phyloP scores from a whole-genome alignment of 306 rosid species.

The Purshia tridentata region DNA sequence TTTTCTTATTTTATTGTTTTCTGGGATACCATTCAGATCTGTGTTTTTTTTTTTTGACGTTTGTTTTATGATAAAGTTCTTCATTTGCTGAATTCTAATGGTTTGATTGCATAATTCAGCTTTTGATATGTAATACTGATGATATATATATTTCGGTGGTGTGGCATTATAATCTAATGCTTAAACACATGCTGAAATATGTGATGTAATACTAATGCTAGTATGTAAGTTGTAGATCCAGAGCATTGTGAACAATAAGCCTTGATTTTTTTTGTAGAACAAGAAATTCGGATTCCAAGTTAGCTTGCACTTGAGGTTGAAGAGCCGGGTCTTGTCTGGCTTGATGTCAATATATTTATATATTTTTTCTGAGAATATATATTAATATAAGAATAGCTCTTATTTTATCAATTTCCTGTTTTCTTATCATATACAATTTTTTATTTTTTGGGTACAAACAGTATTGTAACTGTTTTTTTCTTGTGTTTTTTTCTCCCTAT shows the following conservation, averaged over 20 bases:
- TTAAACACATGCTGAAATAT: neutral
- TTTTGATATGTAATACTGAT: neutral
- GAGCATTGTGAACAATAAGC: neutral
- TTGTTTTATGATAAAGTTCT: neutral
- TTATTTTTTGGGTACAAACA: neutral
- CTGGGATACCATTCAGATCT: slow-evolving; percentile 19
- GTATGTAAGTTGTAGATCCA: neutral
- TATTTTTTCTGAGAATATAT: neutral
- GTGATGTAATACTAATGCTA: neutral
- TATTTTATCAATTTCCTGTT: neutral
- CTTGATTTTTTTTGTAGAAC: neutral
- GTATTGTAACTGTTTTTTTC: no score
- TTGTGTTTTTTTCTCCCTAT: no score
- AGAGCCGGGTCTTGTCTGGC: neutral
- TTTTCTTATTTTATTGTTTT: neutral
- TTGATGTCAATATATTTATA: neutral
- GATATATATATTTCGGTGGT: neutral
- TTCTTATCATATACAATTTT: neutral
- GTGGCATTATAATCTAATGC: neutral
- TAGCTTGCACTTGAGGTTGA: neutral
- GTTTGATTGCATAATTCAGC: neutral
- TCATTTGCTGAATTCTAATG: neutral
- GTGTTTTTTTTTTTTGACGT: slow-evolving; percentile 7
- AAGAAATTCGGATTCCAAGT: neutral
- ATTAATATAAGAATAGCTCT: neutral